Evolutionary conservation across 495 filamentous ascomycete genomes (phyloP).

Genomic region (Daldinia grandis): DNA sequence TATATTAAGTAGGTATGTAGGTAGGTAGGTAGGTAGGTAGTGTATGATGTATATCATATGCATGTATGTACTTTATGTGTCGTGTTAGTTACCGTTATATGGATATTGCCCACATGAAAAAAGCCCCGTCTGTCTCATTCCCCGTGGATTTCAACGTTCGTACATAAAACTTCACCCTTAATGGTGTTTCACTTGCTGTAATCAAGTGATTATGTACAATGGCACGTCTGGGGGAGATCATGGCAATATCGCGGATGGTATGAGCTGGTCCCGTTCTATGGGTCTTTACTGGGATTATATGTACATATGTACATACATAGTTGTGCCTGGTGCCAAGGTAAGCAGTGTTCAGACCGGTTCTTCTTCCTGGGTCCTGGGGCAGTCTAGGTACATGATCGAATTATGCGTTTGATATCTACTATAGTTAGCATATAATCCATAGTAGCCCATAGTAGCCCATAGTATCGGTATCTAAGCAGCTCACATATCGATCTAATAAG

Average conservation of each 20-base stretch:
- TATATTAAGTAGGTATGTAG: no score
- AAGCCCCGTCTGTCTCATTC: background rate
- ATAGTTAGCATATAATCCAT: no score
- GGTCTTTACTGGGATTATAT: slow-evolving; percentile 22
- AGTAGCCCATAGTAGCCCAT: background rate
- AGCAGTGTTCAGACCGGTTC: slow-evolving; percentile 28
- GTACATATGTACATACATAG: no score
- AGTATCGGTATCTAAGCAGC: background rate
- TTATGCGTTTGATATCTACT: background rate
- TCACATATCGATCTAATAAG: background rate
- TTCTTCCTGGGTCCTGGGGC: background rate
- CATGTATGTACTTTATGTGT: background rate
- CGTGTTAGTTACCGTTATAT: background rate
- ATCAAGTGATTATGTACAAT: slow-evolving; percentile 2
- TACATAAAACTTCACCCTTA: slow-evolving; percentile 13
- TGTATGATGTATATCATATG: background rate
- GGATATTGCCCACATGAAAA: background rate
- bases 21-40: no score
- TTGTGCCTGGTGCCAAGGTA: slow-evolving; percentile 37
- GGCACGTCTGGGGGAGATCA: slow-evolving; percentile 2
- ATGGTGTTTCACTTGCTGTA: slow-evolving; percentile 17
- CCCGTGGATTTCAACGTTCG: slow-evolving; percentile 2
- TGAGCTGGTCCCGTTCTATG: slow-evolving; percentile 18
- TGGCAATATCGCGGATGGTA: slow-evolving; percentile 36
- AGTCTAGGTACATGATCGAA: background rate